Evolutionary conservation across 1,139 yeast genomes (phyloP).

Genomic region (Pichia sp.): DNA sequence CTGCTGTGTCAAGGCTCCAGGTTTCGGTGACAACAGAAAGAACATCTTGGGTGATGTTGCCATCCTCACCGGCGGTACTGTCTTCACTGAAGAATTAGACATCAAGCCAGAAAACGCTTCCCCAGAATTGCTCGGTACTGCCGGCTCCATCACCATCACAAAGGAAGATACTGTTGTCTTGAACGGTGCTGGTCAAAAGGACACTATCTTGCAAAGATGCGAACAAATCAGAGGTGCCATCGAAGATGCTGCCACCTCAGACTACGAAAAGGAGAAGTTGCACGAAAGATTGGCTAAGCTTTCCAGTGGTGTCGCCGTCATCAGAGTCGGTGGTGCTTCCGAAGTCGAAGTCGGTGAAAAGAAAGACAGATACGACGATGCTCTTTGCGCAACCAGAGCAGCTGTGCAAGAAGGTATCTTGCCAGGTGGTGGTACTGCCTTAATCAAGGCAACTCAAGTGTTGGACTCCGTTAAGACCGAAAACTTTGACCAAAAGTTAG

Average conservation of each 20-base stretch:
- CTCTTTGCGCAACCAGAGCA: slow-evolving; percentile 98
- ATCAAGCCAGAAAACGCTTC: slow-evolving; percentile 96
- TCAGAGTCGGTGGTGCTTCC: slow-evolving; percentile 96
- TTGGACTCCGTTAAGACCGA: slow-evolving; percentile 76
- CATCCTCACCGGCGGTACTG: slow-evolving; percentile 95
- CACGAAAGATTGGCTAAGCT: slow-evolving; percentile 98
- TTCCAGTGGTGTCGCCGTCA: slow-evolving; percentile 98
- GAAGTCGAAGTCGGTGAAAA: slow-evolving; percentile 99
- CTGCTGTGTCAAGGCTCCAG: slow-evolving; percentile 98
- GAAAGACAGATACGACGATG: slow-evolving; percentile 99
- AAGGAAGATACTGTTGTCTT: slow-evolving; percentile 95
- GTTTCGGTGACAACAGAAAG: slow-evolving; percentile 99
- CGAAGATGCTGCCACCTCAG: slow-evolving; percentile 71
- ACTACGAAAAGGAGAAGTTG: slow-evolving; percentile 95
- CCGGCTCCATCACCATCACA: slow-evolving; percentile 90
- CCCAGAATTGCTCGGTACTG: slow-evolving; percentile 84
- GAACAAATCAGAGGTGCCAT: slow-evolving; percentile 91
- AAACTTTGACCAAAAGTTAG: slow-evolving; percentile 96
- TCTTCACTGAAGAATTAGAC: slow-evolving; percentile 96
- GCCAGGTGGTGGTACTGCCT: slow-evolving; percentile 99
- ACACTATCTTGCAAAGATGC: slow-evolving; percentile 81
- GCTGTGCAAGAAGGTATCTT: slow-evolving; percentile 99
- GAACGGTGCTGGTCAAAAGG: slow-evolving; percentile 95
- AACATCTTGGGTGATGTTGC: slow-evolving; percentile 97
- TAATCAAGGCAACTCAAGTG: slow-evolving; percentile 86